These are phyloP conservation scores for Pichia californica DNA, from an alignment of 805 yeast genomes.

Conservation along the genomic window DNA sequence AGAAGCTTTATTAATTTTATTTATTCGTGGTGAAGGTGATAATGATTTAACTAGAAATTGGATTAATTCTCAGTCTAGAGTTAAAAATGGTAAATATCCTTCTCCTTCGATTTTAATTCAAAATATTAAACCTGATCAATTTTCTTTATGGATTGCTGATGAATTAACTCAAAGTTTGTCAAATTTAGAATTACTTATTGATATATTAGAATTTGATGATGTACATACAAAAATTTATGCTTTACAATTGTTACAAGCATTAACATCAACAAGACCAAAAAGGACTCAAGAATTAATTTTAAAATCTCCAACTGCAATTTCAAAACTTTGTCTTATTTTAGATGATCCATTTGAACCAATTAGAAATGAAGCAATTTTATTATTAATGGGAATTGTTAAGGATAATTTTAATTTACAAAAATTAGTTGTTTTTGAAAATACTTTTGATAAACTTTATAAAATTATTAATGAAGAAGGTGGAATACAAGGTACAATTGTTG, in stretches of 20 bases:
- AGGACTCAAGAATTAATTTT: slow-evolving; percentile 70
- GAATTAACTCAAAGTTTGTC: slow-evolving; percentile 67
- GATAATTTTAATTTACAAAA: slow-evolving; percentile 85
- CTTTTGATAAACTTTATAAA: slow-evolving; percentile 75
- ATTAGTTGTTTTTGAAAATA: slow-evolving; percentile 88
- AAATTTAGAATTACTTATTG: slow-evolving; percentile 41
- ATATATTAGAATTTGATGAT: slow-evolving; percentile 42
- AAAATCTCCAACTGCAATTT: slow-evolving; percentile 70
- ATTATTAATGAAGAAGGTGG: slow-evolving; percentile 87
- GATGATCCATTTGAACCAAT: slow-evolving; percentile 75
- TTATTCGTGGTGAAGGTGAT: slow-evolving; percentile 56
- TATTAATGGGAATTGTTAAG: slow-evolving; percentile 77
- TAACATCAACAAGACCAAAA: slow-evolving; percentile 67
- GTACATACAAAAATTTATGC: slow-evolving; percentile 78
- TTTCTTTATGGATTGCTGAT: slow-evolving; percentile 92
- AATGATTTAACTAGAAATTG: slow-evolving; percentile 61
- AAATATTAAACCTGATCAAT: slow-evolving; percentile 61
- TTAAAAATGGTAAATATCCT: slow-evolving; percentile 72
- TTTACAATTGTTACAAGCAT: slow-evolving; percentile 76
- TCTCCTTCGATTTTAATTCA: slow-evolving; percentile 59
- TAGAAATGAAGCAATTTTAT: slow-evolving; percentile 77
- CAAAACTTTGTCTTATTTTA: slow-evolving; percentile 58
- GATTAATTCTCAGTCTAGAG: slow-evolving; percentile 69
- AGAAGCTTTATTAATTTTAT: slow-evolving; percentile 78
- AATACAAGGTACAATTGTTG: slow-evolving; percentile 79